These are phyloP conservation scores for Ceratobasidium sp. DNA, from an alignment of 1,284 basidiomycete species.

Conservation along the genomic window DNA sequence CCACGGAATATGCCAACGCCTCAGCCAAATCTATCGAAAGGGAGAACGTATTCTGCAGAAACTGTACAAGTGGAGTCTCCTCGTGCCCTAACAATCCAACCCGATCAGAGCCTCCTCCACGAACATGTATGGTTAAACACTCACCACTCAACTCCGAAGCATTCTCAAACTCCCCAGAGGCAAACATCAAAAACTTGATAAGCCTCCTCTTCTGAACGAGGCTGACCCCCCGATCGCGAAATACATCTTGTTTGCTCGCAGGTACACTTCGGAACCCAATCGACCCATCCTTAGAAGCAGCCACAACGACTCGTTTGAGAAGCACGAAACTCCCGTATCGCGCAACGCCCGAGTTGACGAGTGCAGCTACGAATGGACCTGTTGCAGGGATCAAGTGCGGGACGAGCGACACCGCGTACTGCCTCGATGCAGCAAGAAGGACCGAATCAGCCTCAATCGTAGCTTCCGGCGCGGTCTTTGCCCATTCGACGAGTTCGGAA, in stretches of 20 bases:
- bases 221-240: slow-evolving; percentile 84
- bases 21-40: slow-evolving; percentile 70
- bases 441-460: slow-evolving; percentile 61
- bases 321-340: slow-evolving; percentile 92
- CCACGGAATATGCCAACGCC: slow-evolving; percentile 79
- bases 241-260: slow-evolving; percentile 92
- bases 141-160: slow-evolving; percentile 65
- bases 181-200: slow-evolving; percentile 93
- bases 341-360: slow-evolving; percentile 88
- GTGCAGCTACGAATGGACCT: slow-evolving; percentile 83
- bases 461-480: slow-evolving; percentile 58
- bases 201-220: slow-evolving; percentile 90
- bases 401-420: slow-evolving; percentile 88
- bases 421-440: slow-evolving; percentile 71
- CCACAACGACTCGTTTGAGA: slow-evolving; percentile 81
- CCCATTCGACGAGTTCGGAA: slow-evolving; percentile 84
- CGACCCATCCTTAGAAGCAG: slow-evolving; percentile 54
- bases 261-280: slow-evolving; percentile 77
- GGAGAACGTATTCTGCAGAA: slow-evolving; percentile 73
- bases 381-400: slow-evolving; percentile 86
- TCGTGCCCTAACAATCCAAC: slow-evolving; percentile 64
- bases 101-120: slow-evolving; percentile 49
- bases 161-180: slow-evolving; percentile 78
- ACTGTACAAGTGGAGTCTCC: slow-evolving; percentile 69
- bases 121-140: neutral